Base-by-base conservation (phyloP, 192 early-diverging fungal genomes). In the Rhizoclosmatium globosum region DNA sequence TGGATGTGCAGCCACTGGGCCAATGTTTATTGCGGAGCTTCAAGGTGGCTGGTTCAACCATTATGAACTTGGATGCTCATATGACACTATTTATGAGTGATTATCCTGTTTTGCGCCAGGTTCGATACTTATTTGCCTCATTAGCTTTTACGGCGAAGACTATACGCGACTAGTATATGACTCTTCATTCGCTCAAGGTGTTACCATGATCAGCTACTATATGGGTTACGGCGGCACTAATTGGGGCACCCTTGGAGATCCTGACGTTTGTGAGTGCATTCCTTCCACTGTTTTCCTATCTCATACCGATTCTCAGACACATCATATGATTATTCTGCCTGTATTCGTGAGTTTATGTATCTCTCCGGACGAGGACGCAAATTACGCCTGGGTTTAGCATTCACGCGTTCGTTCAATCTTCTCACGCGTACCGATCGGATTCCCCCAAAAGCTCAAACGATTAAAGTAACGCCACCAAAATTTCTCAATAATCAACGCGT, bases 31-130 rank as follows among this genome's bases (percentile, higher is more conserved):
- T 71, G 91, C 93, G 4, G 93, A 94, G 83, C 78, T 93, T 23
- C 93, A 94, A 79, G 93, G 93, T 23, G 93, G 93, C 3, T 94
- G 93, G 93, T 94, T 92, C 79, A 94, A 91, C 71, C 90, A 92
- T 62, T 93, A 94, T 65, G 82, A 85, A 50, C 81, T 91, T 47
- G 76, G 84, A 31, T 86, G 91, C 47, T 88, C 86, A 0, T 94
- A 90, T 84, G 93, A 94, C 67, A 85, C 88, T 7, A 89, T 93
- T 38, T 93, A 90, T 77, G 70, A 89, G 79, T 80, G 45, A 48
- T 46, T 70, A 45, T 39, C 11, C 31, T 31, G 31, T 31, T 31
- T 31, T 31, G 31, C 31, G 31, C 31, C 31, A 31, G 31, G 31
- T 31, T 31, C 0, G 31, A 31, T 31, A 31, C 31, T 31, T 31